Base-by-base conservation (phyloP, 768 basidiomycete genomes). In the Serendipita sp. region DNA sequence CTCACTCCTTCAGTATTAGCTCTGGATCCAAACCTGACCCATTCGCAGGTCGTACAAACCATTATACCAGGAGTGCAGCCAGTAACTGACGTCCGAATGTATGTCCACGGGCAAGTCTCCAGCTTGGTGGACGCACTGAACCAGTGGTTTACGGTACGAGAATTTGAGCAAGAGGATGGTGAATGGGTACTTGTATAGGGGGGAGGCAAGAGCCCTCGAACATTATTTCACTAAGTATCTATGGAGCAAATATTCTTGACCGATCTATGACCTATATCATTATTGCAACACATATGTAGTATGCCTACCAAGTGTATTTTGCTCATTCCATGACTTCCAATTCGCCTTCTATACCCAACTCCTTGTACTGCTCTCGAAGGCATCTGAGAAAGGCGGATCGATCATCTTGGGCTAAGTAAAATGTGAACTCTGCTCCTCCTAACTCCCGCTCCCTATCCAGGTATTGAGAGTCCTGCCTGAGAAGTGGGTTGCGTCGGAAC, bases 341-440 rank as follows among this genome's bases (percentile, higher is more conserved):
- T 17, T 20, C 20, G 20, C 28, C 45, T 50, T 5, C 20, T 2
- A 50, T 50, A 20, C 2, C 45, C 17, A 50, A 50, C 5, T 5
- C 45, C 17, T 22, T 50, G 20, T 7, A 50, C 31, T 58, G 53
- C 17, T 22, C 31, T 58, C 31, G 22, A 22, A 58, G 53, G 7
- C 22, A 22, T 26, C 11, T 22, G 17, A 58, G 31, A 33, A 58
- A 58, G 17, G 17, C 20, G 13, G 11, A 3, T n/a, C 30, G 20
- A 24, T 58, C 22, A 3, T 33, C 31, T 3, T 13, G 53, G 17
- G 28, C 13, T 22, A 58, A 24, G 30, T 58, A 58, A 31, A 58
- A 58, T 24, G 53, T 58, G 28, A 58, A 58, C 53, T 58, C 53
- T 58, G 53, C 53, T 28, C 53, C 31, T n/a, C 24, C 22, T 58